A percentile compares a stretch with the other conserved stretches of the same genome.
Evolutionary conservation across 495 filamentous ascomycete genomes (phyloP).

Genomic region (Podospora comata): DNA sequence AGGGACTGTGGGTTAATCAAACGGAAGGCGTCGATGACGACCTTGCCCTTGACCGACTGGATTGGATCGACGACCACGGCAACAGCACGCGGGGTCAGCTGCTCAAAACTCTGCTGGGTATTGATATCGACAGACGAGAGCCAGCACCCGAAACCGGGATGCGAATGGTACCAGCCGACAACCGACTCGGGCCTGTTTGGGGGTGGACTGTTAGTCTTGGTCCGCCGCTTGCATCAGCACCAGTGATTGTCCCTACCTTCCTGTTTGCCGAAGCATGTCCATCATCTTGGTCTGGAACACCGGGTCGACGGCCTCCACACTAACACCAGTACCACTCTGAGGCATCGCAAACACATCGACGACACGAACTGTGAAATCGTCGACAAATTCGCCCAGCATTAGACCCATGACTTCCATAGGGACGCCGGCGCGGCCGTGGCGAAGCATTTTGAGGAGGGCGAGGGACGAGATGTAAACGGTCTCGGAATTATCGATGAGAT

Average conservation of each 20-base stretch:
- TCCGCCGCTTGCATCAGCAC: neutral
- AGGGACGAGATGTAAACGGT: constrained; percentile 99
- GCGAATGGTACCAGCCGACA: constrained; percentile 99
- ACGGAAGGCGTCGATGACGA: constrained; percentile 98
- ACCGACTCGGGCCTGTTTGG: constrained; percentile 79
- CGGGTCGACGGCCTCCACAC: constrained; percentile 95
- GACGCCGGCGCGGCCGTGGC: constrained; percentile 94
- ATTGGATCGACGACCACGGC: constrained; percentile 98
- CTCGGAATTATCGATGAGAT: constrained; percentile 96
- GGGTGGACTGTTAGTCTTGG: neutral
- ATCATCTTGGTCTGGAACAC: constrained; percentile 99
- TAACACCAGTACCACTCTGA: constrained; percentile 97
- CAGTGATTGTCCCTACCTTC: constrained; percentile 59
- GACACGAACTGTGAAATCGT: constrained; percentile 97
- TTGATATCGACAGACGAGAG: constrained; percentile 98
- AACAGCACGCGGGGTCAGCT: constrained; percentile 90
- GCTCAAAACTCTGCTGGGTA: constrained; percentile 98
- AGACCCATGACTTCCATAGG: constrained; percentile 99
- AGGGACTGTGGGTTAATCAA: constrained; percentile 98
- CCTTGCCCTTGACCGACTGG: constrained; percentile 98
- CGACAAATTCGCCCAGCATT: constrained; percentile 98
- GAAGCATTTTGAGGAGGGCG: constrained; percentile 95
- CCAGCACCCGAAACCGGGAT: constrained; percentile 99
- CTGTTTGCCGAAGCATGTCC: constrained; percentile 98
- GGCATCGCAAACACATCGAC: constrained; percentile 99